phyloP scores from a whole-genome alignment of 805 yeast species.

The Wickerhamomyces silvicola region DNA sequence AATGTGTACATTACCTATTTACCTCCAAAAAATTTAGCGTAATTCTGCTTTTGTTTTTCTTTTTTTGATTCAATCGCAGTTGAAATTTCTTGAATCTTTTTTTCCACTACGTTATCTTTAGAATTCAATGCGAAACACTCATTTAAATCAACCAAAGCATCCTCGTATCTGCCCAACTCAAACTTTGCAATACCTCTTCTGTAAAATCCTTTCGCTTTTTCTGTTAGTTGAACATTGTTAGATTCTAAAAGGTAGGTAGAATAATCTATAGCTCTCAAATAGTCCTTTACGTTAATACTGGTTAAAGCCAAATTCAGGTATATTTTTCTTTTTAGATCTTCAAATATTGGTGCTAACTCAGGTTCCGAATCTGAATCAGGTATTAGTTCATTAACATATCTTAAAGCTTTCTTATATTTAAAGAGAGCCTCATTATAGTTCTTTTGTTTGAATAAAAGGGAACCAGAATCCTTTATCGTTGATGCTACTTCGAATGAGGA shows the following conservation, averaged over 20 bases:
- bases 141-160: slow-evolving; percentile 41
- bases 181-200: slow-evolving; percentile 46
- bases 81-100: slow-evolving; percentile 37
- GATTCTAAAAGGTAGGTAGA: slow-evolving; percentile 51
- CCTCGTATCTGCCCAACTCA: slow-evolving; percentile 39
- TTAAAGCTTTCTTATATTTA: slow-evolving; percentile 59
- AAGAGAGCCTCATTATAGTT: slow-evolving; percentile 45
- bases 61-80: slow-evolving; percentile 35
- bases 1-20: background rate
- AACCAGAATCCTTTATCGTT: slow-evolving; percentile 63
- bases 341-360: slow-evolving; percentile 42
- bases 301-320: slow-evolving; percentile 53
- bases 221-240: slow-evolving; percentile 30
- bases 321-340: slow-evolving; percentile 34
- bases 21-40: slow-evolving; percentile 53
- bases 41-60: slow-evolving; percentile 39
- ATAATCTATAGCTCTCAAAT: slow-evolving; percentile 44
- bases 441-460: slow-evolving; percentile 48
- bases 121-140: slow-evolving; percentile 39
- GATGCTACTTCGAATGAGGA: slow-evolving; percentile 43
- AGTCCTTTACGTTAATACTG: slow-evolving; percentile 43
- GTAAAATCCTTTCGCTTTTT: slow-evolving; percentile 52
- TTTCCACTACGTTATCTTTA: slow-evolving; percentile 41
- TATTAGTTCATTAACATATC: slow-evolving; percentile 64
- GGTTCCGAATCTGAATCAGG: slow-evolving; percentile 64